Conservation (phyloP, 1,139 yeast species). For the Debaryomyces coudertii region DNA sequence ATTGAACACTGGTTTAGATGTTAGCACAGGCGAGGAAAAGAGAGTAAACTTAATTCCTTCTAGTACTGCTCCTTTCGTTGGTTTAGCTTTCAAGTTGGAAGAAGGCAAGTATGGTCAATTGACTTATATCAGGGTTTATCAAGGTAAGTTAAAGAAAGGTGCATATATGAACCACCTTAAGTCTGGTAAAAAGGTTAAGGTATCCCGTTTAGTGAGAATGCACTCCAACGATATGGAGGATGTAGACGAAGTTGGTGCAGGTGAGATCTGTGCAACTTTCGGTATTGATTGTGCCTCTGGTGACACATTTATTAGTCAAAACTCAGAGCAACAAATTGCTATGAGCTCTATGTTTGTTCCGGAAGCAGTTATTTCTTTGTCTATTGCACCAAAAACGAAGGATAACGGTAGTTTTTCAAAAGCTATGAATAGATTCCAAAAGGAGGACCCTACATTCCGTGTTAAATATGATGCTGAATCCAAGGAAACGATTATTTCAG, state of each 20-base stretch:
- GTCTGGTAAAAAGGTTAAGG: constrained; percentile 91
- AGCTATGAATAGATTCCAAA: constrained; percentile 96
- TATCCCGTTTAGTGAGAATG: constrained; percentile 96
- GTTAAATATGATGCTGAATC: constrained; percentile 89
- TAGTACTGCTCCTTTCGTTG: constrained; percentile 80
- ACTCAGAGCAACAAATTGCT: constrained; percentile 74
- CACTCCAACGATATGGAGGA: constrained; percentile 99
- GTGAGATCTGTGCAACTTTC: constrained; percentile 98
- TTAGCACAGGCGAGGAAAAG: constrained; percentile 52
- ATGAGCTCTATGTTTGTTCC: constrained; percentile 99
- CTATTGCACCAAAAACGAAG: constrained; percentile 85
- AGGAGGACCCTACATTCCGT: constrained; percentile 98
- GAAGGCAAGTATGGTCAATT: constrained; percentile 98
- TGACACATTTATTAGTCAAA: constrained; percentile 82
- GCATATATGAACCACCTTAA: constrained; percentile 85
- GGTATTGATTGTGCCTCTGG: constrained; percentile 99
- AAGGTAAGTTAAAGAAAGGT: constrained; percentile 92
- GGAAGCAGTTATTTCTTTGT: constrained; percentile 93
- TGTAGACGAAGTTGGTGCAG: constrained; percentile 92
- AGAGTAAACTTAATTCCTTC: constrained; percentile 80
- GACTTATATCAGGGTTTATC: constrained; percentile 95
- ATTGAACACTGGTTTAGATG: constrained; percentile 84
- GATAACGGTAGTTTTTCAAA: constrained; percentile 87
- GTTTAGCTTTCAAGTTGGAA: constrained; percentile 95
- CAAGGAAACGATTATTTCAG: constrained; percentile 93